Conservation (phyloP, 1,139 yeast genomes). For the Saccharomyces uvarum region DNA sequence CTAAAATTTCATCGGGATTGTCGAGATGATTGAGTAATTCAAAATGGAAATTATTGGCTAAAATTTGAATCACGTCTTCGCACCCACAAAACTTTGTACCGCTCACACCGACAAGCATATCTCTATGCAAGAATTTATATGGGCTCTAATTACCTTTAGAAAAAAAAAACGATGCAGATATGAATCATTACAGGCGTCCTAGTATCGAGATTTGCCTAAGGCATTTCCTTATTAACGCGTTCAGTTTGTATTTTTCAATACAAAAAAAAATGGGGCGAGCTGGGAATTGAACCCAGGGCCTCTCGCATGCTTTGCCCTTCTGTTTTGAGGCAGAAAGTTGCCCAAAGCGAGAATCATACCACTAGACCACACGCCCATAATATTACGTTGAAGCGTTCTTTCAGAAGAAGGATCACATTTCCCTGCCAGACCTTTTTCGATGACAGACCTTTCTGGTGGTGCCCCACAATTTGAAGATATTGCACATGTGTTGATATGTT, state of each 20-base stretch:
- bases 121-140: not conserved
- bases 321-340: not conserved
- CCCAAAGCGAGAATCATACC: conserved; percentile 10
- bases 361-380: conserved; percentile 8
- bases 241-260: not conserved
- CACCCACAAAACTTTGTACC: conserved; percentile 25
- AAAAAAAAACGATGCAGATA: not conserved
- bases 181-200: not conserved
- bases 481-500: too few species aligned
- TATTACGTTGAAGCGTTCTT: not conserved
- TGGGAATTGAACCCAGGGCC: conserved; percentile 10
- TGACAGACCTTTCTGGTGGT: too few species aligned
- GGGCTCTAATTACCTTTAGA: not conserved
- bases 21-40: conserved; percentile 30
- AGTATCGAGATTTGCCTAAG: not conserved
- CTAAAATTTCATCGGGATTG: conserved; percentile 40
- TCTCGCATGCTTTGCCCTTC: conserved; percentile 6
- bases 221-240: not conserved
- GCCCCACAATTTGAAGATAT: too few species aligned
- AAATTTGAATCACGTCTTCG: conserved; percentile 15
- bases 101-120: conserved; percentile 26
- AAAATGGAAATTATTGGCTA: conserved; percentile 18
- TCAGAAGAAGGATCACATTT: too few species aligned
- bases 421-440: too few species aligned
- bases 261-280: conserved; percentile 6